Base-by-base conservation (phyloP, 2,329 filamentous ascomycete species). In the Rutstroemia sp. region DNA sequence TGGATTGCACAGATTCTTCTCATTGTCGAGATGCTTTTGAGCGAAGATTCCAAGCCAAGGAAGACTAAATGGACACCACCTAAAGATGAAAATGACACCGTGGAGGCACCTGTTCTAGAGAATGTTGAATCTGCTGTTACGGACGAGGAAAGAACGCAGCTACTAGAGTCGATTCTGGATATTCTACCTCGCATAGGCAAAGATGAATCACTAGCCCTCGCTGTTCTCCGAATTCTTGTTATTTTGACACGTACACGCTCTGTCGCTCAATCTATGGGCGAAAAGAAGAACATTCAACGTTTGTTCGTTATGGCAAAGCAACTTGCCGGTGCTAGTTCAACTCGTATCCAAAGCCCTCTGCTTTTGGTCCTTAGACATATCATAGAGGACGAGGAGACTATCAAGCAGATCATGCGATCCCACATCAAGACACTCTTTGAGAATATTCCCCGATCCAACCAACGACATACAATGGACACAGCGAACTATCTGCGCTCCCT, bases 301-400 rank as follows among this genome's bases (percentile, higher is more conserved):
- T 76, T 99, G 21, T 97, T 99, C 71, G 82, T 96, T 51, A 96
- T 97, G 89, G 84, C 92, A 57, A 95, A 95, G 70, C 92, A 97
- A 70, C 81, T 97, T 58, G 86, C 89, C 19, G 88, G 88, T 25
- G 80, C 84, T 30, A 87, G 88, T 6, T 88, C 90, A 30, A 82
- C 88, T 54, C 86, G 86, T 54, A 79, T 99, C 9, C 82, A 86
- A 60, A 79, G 80, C 60, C 68, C 68, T 36, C 48, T 71, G 34
- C 86, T 97, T 80, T 81, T 92, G 12, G 86, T 96, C 52, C 75
- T 99, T 45, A 86, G 95, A 42, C 94, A 99, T 67, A 86, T 99
- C 61, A 83, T 97, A 54, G 94, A 99, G 72, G 95, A 99, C 67
- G 90, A 96, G 50, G 86, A 91, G 17, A 94, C 87, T 2, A 80